Evolutionary conservation across 2,329 filamentous ascomycete genomes (phyloP).

Genomic region (Pseudonectria buxi): DNA sequence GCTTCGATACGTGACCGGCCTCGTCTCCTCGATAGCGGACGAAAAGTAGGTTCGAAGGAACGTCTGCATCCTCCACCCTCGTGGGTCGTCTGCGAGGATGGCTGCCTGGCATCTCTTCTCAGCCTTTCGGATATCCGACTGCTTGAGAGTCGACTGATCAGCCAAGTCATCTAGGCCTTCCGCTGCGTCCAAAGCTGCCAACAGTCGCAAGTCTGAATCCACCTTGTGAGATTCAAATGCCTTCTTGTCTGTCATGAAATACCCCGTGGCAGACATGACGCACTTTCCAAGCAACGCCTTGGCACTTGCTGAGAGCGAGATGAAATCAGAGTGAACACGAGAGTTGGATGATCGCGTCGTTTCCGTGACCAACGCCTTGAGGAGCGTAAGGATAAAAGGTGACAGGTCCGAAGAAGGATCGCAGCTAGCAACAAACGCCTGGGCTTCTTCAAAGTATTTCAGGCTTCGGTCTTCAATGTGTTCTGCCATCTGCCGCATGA

Average conservation of each 20-base stretch:
- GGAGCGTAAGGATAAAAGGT: constrained; percentile 28
- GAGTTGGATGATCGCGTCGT: constrained; percentile 22
- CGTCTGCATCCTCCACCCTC: constrained; percentile 40
- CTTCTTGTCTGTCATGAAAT: constrained; percentile 26
- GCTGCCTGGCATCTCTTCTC: constrained; percentile 28
- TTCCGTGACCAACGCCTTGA: constrained; percentile 28
- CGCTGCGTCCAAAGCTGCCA: constrained; percentile 29
- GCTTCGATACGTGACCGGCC: constrained; percentile 27
- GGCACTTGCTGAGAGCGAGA: constrained; percentile 17
- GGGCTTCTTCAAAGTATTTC: constrained; percentile 30
- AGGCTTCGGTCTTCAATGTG: constrained; percentile 36
- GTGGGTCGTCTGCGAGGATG: constrained; percentile 29
- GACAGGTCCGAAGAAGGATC: constrained; percentile 17
- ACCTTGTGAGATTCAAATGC: constrained; percentile 18
- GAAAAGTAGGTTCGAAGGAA: constrained; percentile 36
- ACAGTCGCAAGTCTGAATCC: constrained; percentile 20
- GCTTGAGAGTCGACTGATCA: constrained; percentile 18
- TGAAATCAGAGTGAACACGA: constrained; percentile 18
- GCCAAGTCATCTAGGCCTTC: constrained; percentile 15
- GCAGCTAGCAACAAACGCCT: constrained; percentile 20
- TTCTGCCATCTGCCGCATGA: constrained; percentile 38
- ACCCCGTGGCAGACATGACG: constrained; percentile 18
- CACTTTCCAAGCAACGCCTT: constrained; percentile 22
- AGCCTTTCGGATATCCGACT: constrained; percentile 28
- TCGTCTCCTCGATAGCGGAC: constrained; percentile 23